These are phyloP conservation scores for Fusarium sp. DNA, from an alignment of 2,329 filamentous ascomycete genomes.

Conservation along the genomic window DNA sequence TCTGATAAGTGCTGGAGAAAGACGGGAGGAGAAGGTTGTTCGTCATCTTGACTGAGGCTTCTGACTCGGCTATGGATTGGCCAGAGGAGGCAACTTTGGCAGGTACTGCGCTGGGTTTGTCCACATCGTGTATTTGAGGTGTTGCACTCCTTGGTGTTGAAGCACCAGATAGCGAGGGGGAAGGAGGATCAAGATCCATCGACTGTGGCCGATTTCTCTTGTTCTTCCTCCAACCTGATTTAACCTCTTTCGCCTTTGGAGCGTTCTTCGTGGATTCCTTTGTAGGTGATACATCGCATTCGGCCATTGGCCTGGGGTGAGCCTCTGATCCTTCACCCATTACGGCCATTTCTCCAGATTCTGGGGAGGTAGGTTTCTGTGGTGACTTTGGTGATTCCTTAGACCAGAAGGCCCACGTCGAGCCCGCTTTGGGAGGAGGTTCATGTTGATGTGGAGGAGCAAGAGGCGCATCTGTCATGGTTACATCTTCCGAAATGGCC, in stretches of 20 bases:
- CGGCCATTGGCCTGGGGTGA: conserved; percentile 61
- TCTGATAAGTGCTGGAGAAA: conserved; percentile 75
- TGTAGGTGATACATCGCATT: conserved; percentile 55
- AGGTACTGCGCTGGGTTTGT: conserved; percentile 7
- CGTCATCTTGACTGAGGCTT: conserved; percentile 57
- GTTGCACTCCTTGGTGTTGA: conserved; percentile 37
- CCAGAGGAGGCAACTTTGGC: conserved; percentile 34
- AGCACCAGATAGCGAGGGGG: conserved; percentile 43
- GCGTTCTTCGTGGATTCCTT: conserved; percentile 49
- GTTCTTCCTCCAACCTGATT: conserved; percentile 54
- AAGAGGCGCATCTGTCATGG: conserved; percentile 56
- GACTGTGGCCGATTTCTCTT: conserved; percentile 62
- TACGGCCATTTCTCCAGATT: conserved; percentile 66
- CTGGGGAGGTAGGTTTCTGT: conserved; percentile 49
- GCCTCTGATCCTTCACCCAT: conserved; percentile 68
- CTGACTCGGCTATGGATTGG: conserved; percentile 55
- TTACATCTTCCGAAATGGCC: conserved; percentile 52
- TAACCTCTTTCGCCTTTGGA: conserved; percentile 46
- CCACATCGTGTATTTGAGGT: conserved; percentile 29
- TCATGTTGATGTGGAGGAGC: conserved; percentile 45
- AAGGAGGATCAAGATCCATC: conserved; percentile 58
- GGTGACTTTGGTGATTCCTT: conserved; percentile 61
- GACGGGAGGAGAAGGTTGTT: conserved; percentile 77
- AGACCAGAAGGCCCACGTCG: conserved; percentile 87
- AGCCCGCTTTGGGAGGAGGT: conserved; percentile 63